Evolutionary conservation across 768 basidiomycete species (phyloP).

Genomic region (Mycena sanguinolenta): DNA sequence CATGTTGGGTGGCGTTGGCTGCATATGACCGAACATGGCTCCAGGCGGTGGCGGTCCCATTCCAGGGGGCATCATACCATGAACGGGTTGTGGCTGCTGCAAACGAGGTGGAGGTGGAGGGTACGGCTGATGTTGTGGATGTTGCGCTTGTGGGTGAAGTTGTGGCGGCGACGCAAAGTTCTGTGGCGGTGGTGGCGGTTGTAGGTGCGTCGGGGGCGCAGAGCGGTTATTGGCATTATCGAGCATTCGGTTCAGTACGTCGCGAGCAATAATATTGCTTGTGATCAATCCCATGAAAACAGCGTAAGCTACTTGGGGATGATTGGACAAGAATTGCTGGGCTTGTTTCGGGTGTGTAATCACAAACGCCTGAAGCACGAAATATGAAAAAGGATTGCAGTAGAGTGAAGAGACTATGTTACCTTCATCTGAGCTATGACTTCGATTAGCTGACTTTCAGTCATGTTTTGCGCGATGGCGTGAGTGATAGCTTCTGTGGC

Average conservation of each 20-base stretch:
- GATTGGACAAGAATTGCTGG: constrained; percentile 77
- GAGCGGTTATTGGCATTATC: constrained; percentile 47
- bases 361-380: constrained; percentile 82
- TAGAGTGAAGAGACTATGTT: constrained; percentile 43
- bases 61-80: constrained; percentile 44
- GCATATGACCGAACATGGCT: constrained; percentile 44
- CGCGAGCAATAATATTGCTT: constrained; percentile 93
- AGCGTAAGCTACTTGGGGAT: constrained; percentile 96
- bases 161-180: constrained; percentile 57
- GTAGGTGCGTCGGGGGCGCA: constrained; percentile 52
- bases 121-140: constrained; percentile 41
- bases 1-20: constrained; percentile 41
- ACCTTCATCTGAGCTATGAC: constrained; percentile 99
- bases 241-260: constrained; percentile 81
- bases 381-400: constrained; percentile 22
- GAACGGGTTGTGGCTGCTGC: constrained; percentile 49
- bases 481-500: constrained; percentile 88
- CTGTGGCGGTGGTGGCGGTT: constrained; percentile 58
- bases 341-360: constrained; percentile 94
- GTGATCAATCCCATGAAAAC: constrained; percentile 94
- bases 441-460: constrained; percentile 89
- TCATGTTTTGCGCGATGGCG: constrained; percentile 81
- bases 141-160: constrained; percentile 45
- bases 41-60: constrained; percentile 36
- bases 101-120: constrained; percentile 45